Base-by-base conservation (phyloP, 805 yeast genomes). In the Aciculoconidium aculeatum region DNA sequence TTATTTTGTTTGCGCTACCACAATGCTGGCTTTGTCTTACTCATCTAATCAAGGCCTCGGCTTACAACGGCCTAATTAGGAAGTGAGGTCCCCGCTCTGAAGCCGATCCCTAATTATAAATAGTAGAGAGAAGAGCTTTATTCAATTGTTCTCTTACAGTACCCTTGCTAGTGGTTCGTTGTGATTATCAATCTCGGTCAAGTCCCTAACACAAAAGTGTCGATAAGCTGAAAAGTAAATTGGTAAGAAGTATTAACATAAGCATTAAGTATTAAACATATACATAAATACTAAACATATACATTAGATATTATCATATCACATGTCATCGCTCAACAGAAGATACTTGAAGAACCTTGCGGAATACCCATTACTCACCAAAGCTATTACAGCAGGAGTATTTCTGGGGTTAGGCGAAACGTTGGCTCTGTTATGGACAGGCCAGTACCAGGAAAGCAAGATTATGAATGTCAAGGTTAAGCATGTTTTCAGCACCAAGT, bases 401-500 rank as follows among this genome's bases (percentile, higher is more conserved):
- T 54, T 77, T n/a, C 70, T 71, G 6, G 62, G 72, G 1, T 53
- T 77, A 25, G 77, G 76, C 40, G 86, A 78, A 45, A 53, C 67
- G 21, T 61, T 77, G 10, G 79, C 84, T 1, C 61, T 76, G 3
- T 35, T 55, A 0, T 42, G 71, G 9, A 65, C 82, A 3, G 62
- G 67, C 22, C 79, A 75, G 30, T 51, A 55, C 37, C 46, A 55
- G 14, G 37, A 47, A 7, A 15, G 47, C 5, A 31, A 27, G 7
- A 16, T 53, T 35, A 23, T 31, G 14, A 38, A 40, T 15, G 11
- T 48, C 22, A 41, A 42, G 11, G 25, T 70, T 23, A 58, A 57
- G 15, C 72, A 69, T 36, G 56, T 64, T 3, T 40, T 67, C 28
- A 65, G 67, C 21, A 44, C 52, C 17, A 74, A 67, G 47, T 60